These are phyloP conservation scores for Sanghuangporus weigelae DNA, from an alignment of 1,284 basidiomycete species.

Conservation along the genomic window DNA sequence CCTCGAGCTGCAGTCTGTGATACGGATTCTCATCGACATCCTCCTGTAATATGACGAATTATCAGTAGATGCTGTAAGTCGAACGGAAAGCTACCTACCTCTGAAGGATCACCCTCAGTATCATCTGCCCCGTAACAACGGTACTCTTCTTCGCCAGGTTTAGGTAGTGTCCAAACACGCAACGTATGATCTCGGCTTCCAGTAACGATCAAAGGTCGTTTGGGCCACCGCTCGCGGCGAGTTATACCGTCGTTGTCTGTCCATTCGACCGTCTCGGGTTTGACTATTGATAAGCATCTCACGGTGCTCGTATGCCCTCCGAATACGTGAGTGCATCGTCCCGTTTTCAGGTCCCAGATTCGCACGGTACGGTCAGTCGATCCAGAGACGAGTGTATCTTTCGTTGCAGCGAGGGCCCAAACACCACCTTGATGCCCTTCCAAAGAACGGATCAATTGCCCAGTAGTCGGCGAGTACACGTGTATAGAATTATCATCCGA, in stretches of 20 bases:
- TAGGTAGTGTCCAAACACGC: slow-evolving; percentile 86
- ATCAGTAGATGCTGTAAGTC: slow-evolving; percentile 1
- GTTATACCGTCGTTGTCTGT: slow-evolving; percentile 54
- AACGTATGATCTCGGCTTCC: slow-evolving; percentile 89
- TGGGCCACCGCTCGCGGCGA: slow-evolving; percentile 74
- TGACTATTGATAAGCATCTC: slow-evolving; percentile 84
- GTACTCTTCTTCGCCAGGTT: slow-evolving; percentile 72
- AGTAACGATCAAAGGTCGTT: slow-evolving; percentile 85
- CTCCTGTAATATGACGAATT: slow-evolving; percentile 35
- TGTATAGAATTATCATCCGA: slow-evolving; percentile 94
- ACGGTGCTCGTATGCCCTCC: slow-evolving; percentile 93
- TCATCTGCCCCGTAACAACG: slow-evolving; percentile 67
- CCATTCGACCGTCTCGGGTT: slow-evolving; percentile 75
- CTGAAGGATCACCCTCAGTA: slow-evolving; percentile 59
- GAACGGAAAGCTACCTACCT: slow-evolving; percentile 38
- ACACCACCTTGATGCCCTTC: slow-evolving; percentile 93
- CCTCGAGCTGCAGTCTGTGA: slow-evolving; percentile 78
- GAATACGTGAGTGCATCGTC: slow-evolving; percentile 84
- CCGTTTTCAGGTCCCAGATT: slow-evolving; percentile 84
- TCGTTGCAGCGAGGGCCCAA: slow-evolving; percentile 84
- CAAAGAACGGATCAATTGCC: slow-evolving; percentile 67
- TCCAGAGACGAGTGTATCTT: slow-evolving; percentile 87
- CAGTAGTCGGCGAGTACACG: slow-evolving; percentile 81
- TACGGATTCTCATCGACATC: slow-evolving; percentile 86
- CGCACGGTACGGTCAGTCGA: slow-evolving; percentile 93